A percentile compares a stretch with the other conserved stretches of the same genome.
These are phyloP conservation scores for Umbelopsis vinacea DNA, from an alignment of 192 early-diverging fungal genomes.

Conservation along the genomic window DNA sequence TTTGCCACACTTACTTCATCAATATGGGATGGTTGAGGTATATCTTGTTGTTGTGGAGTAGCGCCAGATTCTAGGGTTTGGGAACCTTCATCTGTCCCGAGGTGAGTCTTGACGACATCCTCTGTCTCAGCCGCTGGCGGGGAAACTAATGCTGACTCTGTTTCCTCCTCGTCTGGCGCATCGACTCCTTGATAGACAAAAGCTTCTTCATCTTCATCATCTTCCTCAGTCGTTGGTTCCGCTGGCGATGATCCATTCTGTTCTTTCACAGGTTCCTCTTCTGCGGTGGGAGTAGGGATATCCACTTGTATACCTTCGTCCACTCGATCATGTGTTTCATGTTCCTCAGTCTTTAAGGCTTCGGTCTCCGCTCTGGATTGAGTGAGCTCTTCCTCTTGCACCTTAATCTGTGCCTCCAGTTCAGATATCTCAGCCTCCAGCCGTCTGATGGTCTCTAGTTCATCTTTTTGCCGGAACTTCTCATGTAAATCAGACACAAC, in stretches of 20 bases:
- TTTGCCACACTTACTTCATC: neutral
- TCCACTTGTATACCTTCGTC: slow-evolving; percentile 30
- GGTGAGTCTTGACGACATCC: neutral
- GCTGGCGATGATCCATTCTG: neutral
- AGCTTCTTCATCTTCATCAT: slow-evolving; percentile 45
- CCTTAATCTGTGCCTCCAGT: slow-evolving; percentile 26
- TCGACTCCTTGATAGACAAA: slow-evolving; percentile 26
- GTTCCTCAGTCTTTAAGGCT: slow-evolving; percentile 12
- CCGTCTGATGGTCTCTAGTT: slow-evolving; percentile 8
- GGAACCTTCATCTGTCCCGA: neutral
- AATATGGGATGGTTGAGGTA: neutral
- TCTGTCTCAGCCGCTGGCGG: neutral
- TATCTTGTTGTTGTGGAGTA: too few species aligned
- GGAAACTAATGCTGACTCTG: neutral
- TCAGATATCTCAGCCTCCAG: slow-evolving; percentile 29
- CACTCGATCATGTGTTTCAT: slow-evolving; percentile 22
- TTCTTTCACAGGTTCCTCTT: slow-evolving; percentile 21
- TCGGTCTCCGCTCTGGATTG: slow-evolving; percentile 11
- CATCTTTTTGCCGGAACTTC: slow-evolving; percentile 13
- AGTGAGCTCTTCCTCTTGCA: slow-evolving; percentile 17
- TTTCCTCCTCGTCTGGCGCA: neutral
- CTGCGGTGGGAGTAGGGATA: slow-evolving; percentile 27
- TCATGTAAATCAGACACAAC: slow-evolving; percentile 13
- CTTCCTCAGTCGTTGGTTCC: slow-evolving; percentile 20
- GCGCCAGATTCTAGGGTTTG: too few species aligned